Percentiles rank a stretch among this genome's conserved stretches.
Evolutionary conservation across 2,329 filamentous ascomycete genomes (phyloP).

Genomic region (Trichoderma sp.): DNA sequence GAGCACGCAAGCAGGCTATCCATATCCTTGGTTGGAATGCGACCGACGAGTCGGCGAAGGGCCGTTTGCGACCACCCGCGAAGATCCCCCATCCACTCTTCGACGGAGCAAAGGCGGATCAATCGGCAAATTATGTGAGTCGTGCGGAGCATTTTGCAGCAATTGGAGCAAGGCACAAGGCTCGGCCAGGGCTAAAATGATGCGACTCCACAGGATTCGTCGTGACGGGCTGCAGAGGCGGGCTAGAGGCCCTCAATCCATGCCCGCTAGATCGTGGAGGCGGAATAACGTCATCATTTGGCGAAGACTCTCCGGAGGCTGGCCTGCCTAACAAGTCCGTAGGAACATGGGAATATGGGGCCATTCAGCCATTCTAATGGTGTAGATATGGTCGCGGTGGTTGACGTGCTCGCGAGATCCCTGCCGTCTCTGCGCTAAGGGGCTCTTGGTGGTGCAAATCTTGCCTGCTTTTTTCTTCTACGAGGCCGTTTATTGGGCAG

Average conservation of each 20-base stretch:
- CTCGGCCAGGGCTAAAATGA: background rate
- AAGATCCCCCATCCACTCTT: background rate
- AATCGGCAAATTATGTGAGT: conserved; percentile 13
- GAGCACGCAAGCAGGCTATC: conserved; percentile 7
- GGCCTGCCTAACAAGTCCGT: background rate
- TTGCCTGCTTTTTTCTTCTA: background rate
- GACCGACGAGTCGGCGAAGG: background rate
- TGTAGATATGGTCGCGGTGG: background rate
- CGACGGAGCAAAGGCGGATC: conserved; percentile 8
- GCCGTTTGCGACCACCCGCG: background rate
- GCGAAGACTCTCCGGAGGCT: background rate
- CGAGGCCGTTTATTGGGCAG: conserved; percentile 6
- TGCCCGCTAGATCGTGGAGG: conserved; percentile 16
- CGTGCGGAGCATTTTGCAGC: conserved; percentile 6
- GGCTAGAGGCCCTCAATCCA: background rate
- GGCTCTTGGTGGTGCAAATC: background rate
- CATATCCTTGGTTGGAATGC: background rate
- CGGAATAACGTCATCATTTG: conserved; percentile 18
- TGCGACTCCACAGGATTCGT: conserved; percentile 9
- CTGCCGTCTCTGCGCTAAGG: background rate
- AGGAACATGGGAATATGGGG: background rate
- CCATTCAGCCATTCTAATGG: background rate
- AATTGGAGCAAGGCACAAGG: conserved; percentile 4
- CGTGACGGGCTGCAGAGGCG: conserved; percentile 5
- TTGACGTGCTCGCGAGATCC: conserved; percentile 13